These are phyloP conservation scores for Pichia insulana DNA, from an alignment of 805 yeast genomes.

Conservation along the genomic window DNA sequence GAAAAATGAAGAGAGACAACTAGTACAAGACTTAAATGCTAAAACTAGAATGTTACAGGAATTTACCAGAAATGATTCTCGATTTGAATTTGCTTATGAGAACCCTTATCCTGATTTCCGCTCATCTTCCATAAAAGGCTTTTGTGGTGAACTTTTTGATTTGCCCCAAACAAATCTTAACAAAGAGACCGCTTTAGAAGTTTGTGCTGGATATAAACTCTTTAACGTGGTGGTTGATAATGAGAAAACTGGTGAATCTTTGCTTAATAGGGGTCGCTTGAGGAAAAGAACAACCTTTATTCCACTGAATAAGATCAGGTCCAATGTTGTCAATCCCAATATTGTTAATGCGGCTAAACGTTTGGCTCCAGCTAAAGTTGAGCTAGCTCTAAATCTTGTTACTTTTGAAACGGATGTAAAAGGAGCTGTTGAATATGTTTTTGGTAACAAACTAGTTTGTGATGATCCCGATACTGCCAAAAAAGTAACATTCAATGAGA, in stretches of 20 bases:
- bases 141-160: slow-evolving; percentile 77
- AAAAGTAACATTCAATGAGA: slow-evolving; percentile 77
- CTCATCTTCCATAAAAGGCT: slow-evolving; percentile 64
- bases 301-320: slow-evolving; percentile 78
- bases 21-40: slow-evolving; percentile 37
- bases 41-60: slow-evolving; percentile 41
- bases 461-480: slow-evolving; percentile 83
- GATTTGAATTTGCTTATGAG: slow-evolving; percentile 66
- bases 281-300: slow-evolving; percentile 81
- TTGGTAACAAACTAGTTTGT: slow-evolving; percentile 86
- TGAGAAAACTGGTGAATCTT: slow-evolving; percentile 73
- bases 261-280: slow-evolving; percentile 70
- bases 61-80: slow-evolving; percentile 56
- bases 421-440: slow-evolving; percentile 84
- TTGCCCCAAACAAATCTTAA: slow-evolving; percentile 47
- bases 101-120: slow-evolving; percentile 57
- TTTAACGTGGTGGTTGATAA: slow-evolving; percentile 88
- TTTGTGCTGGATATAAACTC: slow-evolving; percentile 87
- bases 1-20: slow-evolving; percentile 34
- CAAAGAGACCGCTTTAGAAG: slow-evolving; percentile 78
- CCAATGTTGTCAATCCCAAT: slow-evolving; percentile 45
- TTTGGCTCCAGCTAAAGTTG: slow-evolving; percentile 78
- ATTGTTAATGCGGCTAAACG: slow-evolving; percentile 58
- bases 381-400: slow-evolving; percentile 76
- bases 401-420: slow-evolving; percentile 62